Evolutionary conservation across 179 eudicot genomes (phyloP), one percentile per base, ranked within the genome.

Genomic region (Silene noctiflora): DNA sequence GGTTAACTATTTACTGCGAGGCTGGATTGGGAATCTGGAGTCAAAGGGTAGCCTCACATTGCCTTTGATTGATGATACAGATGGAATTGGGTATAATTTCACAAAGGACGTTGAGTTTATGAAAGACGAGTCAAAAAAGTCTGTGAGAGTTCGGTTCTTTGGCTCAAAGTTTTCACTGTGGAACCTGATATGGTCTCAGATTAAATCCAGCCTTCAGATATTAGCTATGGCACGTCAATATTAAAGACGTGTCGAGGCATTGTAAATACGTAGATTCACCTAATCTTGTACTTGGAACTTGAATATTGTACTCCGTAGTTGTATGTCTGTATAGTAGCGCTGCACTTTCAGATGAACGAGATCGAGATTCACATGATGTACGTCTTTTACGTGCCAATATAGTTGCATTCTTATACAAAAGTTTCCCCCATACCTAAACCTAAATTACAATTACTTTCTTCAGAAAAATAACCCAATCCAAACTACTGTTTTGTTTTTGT

Each of bases 1-100:
- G 67, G 93, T 94, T 74, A 94, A 92, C 79, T 89, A 77, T 81
- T 77, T 94, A 73, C 84, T 94, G 48, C 89, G 93, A 0, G 98
- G 97, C 21, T 94, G 98, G 98, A 87, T 94, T 25, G 86, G 63
- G 72, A 94, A 79, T 79, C 61, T 89, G 22, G 98, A 95, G 77
- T 88, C 93, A 1, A 67, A 86, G 55, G 89, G 91, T 69, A 83
- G 81, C 20, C 84, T 83, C 66, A 84, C 81, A 73, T 74, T 95
- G 81, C 97, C 97, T 53, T 78, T 91, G 84, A 84, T 92, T 33
- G 96, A 89, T 53, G 79, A 83, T 69, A 48, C 79, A 14, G 85
- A 89, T 78, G 69, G 70, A 25, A 69, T 76, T 9, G 19, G 70
- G 31, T 64, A 76, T 69, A 88, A 87, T 67, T 24, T 85, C 61